Percentiles rank a stretch among this genome's conserved stretches.
phyloP scores from a whole-genome alignment of 192 early-diverging fungal species.

The Backusella tuberculispora region DNA sequence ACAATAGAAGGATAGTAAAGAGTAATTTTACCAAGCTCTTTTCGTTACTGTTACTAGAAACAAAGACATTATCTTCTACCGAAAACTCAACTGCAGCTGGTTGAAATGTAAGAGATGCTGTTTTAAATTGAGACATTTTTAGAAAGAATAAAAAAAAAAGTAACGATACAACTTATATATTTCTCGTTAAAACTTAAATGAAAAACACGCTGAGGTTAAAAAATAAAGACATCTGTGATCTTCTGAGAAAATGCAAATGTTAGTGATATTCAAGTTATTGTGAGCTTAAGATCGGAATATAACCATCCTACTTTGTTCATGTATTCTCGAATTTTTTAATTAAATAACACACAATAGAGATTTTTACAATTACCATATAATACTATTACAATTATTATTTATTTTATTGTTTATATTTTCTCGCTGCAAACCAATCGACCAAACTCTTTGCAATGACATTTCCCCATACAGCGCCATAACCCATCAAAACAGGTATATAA shows the following conservation, averaged over 20 bases:
- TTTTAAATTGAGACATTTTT: not conserved
- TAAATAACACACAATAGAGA: too few relatives aligned
- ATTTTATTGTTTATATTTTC: slow-evolving; percentile 65
- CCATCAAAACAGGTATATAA: slow-evolving; percentile 65
- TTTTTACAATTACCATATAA: too few relatives aligned
- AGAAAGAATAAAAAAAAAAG: not conserved
- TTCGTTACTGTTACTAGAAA: not conserved
- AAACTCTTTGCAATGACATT: slow-evolving; percentile 58
- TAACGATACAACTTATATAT: not conserved
- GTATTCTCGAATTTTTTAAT: too few relatives aligned
- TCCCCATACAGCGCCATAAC: slow-evolving; percentile 51
- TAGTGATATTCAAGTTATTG: too few relatives aligned
- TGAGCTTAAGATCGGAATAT: too few relatives aligned
- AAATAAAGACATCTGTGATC: too few relatives aligned
- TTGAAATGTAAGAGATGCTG: not conserved
- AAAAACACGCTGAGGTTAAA: not conserved
- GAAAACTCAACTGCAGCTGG: not conserved
- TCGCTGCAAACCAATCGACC: slow-evolving; percentile 69
- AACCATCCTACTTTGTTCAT: too few relatives aligned
- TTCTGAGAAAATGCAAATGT: too few relatives aligned
- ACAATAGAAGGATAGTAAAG: not conserved
- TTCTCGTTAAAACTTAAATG: not conserved
- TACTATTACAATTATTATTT: not conserved
- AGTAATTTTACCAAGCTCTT: not conserved
- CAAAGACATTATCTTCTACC: not conserved